phyloP scores from a whole-genome alignment of 2,329 filamentous ascomycete species.

The Atkinsonella texensis region DNA sequence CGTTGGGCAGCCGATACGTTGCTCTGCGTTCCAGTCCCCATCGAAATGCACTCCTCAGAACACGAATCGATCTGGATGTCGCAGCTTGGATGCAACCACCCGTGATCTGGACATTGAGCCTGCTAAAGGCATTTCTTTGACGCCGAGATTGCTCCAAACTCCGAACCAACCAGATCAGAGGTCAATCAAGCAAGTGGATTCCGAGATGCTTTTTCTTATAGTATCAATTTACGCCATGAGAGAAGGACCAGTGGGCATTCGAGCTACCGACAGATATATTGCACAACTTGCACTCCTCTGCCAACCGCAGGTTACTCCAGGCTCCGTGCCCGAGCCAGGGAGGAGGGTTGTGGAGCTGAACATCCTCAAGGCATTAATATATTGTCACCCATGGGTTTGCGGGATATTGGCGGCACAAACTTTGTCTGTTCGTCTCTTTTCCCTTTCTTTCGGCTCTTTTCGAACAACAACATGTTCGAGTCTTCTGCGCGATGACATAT shows the following conservation, averaged over 20 bases:
- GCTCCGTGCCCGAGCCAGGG: too few species aligned
- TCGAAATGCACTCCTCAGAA: not conserved
- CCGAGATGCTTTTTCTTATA: too few species aligned
- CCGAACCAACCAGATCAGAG: too few species aligned
- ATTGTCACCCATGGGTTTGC: not conserved
- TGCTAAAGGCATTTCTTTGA: not conserved
- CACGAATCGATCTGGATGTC: slow-evolving; percentile 2
- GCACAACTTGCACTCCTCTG: too few species aligned
- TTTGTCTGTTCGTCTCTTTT: not conserved
- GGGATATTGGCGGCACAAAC: not conserved
- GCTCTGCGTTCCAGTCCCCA: too few species aligned
- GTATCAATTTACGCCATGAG: too few species aligned
- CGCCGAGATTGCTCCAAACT: too few species aligned
- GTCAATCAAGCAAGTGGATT: too few species aligned
- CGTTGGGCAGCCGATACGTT: not conserved
- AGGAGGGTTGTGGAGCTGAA: not conserved
- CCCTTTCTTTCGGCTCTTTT: not conserved
- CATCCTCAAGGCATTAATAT: not conserved
- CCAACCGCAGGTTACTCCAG: too few species aligned
- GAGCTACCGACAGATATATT: too few species aligned
- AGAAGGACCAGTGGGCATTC: too few species aligned
- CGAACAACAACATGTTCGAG: not conserved
- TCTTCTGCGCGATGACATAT: not conserved
- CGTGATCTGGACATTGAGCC: not conserved
- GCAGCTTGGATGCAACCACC: slow-evolving; percentile 1